Evolutionary conservation across 2,329 filamentous ascomycete genomes (phyloP).

Genomic region (Ampelomyces quisqualis): DNA sequence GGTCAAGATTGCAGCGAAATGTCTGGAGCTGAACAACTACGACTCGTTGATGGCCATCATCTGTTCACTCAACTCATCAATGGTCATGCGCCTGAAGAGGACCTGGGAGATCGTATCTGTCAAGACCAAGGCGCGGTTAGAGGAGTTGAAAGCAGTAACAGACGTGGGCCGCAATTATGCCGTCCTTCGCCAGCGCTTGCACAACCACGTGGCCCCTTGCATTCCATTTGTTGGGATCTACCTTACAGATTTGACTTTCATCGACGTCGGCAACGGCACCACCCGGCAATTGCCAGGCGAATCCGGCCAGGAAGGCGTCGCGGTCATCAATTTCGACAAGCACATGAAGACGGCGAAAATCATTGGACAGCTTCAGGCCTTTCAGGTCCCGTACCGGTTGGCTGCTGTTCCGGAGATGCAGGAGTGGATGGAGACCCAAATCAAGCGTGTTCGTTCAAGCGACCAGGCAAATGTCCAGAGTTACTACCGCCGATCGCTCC

Average conservation of each 20-base stretch:
- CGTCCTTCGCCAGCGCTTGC: slow-evolving; percentile 76
- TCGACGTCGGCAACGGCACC: slow-evolving; percentile 88
- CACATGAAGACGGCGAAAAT: slow-evolving; percentile 92
- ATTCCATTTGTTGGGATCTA: slow-evolving; percentile 96
- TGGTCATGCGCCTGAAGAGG: slow-evolving; percentile 80
- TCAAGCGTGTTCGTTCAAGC: slow-evolving; percentile 69
- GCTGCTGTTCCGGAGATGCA: slow-evolving; percentile 84
- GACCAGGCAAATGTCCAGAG: slow-evolving; percentile 64
- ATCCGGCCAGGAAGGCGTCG: slow-evolving; percentile 63
- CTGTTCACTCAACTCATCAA: slow-evolving; percentile 88
- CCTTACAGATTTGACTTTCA: slow-evolving; percentile 91
- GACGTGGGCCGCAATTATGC: slow-evolving; percentile 91
- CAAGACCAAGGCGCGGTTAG: slow-evolving; percentile 79
- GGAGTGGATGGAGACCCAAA: slow-evolving; percentile 84
- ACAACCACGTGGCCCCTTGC: slow-evolving; percentile 86
- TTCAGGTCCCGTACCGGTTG: slow-evolving; percentile 89
- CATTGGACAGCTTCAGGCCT: slow-evolving; percentile 91
- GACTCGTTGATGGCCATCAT: slow-evolving; percentile 97
- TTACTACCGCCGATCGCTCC: slow-evolving; percentile 79
- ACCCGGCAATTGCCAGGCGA: slow-evolving; percentile 70
- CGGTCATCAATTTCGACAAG: slow-evolving; percentile 97
- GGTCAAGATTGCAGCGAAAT: slow-evolving; percentile 90
- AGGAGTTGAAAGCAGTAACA: slow-evolving; percentile 77
- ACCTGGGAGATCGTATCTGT: slow-evolving; percentile 89
- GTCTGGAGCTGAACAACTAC: slow-evolving; percentile 89